Conservation (phyloP, 1,284 basidiomycete species). For the Chondrostereum purpureum region DNA sequence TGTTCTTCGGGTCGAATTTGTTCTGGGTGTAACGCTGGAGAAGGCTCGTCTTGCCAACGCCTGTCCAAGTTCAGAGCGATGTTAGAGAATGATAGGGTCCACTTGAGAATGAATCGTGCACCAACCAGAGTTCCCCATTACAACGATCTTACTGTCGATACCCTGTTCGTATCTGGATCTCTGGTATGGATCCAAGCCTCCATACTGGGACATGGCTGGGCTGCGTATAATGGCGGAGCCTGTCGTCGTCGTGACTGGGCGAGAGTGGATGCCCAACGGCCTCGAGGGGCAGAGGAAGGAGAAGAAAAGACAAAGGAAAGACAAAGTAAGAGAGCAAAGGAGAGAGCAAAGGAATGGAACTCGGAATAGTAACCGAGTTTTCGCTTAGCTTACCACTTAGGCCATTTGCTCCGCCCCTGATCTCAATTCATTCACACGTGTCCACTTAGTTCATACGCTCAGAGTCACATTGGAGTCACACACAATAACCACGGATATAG, state of each 20-base stretch:
- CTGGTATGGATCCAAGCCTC: constrained; percentile 50
- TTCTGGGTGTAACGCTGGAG: constrained; percentile 91
- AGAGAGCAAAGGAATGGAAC: constrained; percentile 14
- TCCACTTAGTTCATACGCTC: no score
- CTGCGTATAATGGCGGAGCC: constrained; percentile 29
- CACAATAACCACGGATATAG: neutral
- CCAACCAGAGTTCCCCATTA: constrained; percentile 90
- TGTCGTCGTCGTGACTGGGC: constrained; percentile 18
- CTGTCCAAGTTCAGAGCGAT: constrained; percentile 31
- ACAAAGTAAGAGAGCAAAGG: constrained; percentile 17
- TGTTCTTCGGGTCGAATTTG: constrained; percentile 80
- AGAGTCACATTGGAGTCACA: no score
- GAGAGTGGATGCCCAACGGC: constrained; percentile 16
- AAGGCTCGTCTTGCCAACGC: constrained; percentile 93
- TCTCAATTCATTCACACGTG: neutral
- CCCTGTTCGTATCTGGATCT: constrained; percentile 60
- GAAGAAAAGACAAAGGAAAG: constrained; percentile 19
- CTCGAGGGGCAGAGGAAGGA: constrained; percentile 20
- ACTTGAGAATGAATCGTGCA: no score
- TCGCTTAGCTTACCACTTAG: no score
- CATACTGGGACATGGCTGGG: constrained; percentile 21
- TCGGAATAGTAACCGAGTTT: constrained; percentile 7
- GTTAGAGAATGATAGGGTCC: neutral
- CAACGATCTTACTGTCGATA: constrained; percentile 94
- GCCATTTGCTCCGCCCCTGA: neutral